A percentile compares a stretch with the other conserved stretches of the same genome.
Evolutionary conservation across 768 basidiomycete species (phyloP).

Genomic region (Suillus hirtellus): DNA sequence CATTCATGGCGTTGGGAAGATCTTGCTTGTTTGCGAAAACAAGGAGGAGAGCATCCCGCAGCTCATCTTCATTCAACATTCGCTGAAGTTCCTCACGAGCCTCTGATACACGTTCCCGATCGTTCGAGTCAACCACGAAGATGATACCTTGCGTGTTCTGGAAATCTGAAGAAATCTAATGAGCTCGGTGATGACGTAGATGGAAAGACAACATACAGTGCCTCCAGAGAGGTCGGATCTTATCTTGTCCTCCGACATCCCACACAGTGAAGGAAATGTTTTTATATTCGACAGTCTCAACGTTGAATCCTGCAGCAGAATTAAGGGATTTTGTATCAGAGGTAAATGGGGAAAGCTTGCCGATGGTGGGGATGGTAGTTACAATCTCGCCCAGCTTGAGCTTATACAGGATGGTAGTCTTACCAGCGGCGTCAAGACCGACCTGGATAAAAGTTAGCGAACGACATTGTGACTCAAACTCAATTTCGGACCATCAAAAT

Average conservation of each 20-base stretch:
- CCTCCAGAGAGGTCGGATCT: slow-evolving; percentile 99
- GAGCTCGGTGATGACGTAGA: slow-evolving; percentile 16
- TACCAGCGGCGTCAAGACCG: slow-evolving; percentile 98
- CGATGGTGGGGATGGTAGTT: slow-evolving; percentile 99
- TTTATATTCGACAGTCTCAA: slow-evolving; percentile 99
- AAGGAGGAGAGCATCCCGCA: slow-evolving; percentile 95
- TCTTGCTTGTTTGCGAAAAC: slow-evolving; percentile 99
- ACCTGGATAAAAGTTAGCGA: slow-evolving; percentile 52
- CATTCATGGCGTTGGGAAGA: slow-evolving; percentile 99
- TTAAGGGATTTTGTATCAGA: slow-evolving; percentile 16
- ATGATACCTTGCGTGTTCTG: slow-evolving; percentile 99
- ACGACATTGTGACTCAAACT: slow-evolving; percentile 19
- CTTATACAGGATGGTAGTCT: slow-evolving; percentile 98
- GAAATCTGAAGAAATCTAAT: slow-evolving; percentile 70
- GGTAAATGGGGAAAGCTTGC: slow-evolving; percentile 48
- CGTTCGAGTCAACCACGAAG: slow-evolving; percentile 99
- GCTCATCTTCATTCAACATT: slow-evolving; percentile 99
- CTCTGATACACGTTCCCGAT: slow-evolving; percentile 98
- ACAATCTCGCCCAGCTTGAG: slow-evolving; percentile 99
- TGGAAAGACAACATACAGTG: slow-evolving; percentile 75
- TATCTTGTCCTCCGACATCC: slow-evolving; percentile 99
- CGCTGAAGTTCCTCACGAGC: slow-evolving; percentile 98
- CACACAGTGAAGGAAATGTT: slow-evolving; percentile 99
- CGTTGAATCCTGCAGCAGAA: slow-evolving; percentile 86
- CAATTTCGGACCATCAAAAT: slow-evolving; percentile 82